Percentiles rank a stretch among this genome's conserved stretches.
These are phyloP conservation scores for Pezicula neosporulosa DNA, from an alignment of 2,329 filamentous ascomycete species.

Conservation along the genomic window DNA sequence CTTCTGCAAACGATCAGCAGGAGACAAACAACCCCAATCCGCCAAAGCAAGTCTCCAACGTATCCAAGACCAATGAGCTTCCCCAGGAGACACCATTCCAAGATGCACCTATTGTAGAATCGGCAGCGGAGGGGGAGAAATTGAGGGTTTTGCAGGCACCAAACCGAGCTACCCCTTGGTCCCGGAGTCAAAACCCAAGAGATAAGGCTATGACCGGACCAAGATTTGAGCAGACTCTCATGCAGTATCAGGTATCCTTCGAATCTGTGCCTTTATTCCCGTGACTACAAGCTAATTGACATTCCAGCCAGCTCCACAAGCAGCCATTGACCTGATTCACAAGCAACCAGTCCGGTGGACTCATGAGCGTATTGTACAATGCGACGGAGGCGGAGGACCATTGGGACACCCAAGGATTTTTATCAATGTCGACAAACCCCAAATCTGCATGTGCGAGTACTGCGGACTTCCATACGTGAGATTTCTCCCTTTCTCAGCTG, in stretches of 20 bases:
- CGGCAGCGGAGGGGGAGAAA: conserved; percentile 36
- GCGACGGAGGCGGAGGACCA: conserved; percentile 89
- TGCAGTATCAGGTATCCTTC: conserved; percentile 75
- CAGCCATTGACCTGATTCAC: conserved; percentile 95
- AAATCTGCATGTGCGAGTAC: conserved; percentile 88
- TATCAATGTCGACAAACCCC: conserved; percentile 97
- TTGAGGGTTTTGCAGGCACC: conserved; percentile 63
- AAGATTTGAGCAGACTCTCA: conserved; percentile 95
- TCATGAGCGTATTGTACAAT: conserved; percentile 75
- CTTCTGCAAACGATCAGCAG: conserved; percentile 48
- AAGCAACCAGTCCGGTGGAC: conserved; percentile 93
- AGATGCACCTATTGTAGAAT: conserved; percentile 53
- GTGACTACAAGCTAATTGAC: conserved; percentile 25
- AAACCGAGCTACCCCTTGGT: conserved; percentile 81
- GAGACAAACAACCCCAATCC: conserved; percentile 37
- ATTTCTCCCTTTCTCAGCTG: conserved; percentile 8
- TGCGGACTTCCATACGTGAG: conserved; percentile 91
- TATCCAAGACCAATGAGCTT: conserved; percentile 58
- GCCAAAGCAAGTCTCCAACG: conserved; percentile 44
- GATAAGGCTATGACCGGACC: conserved; percentile 87
- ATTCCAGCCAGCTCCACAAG: conserved; percentile 75
- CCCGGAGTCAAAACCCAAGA: conserved; percentile 77
- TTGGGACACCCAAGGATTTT: conserved; percentile 89
- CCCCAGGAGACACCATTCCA: conserved; percentile 45
- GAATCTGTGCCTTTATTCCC: not conserved